Conservation (phyloP, 2,329 filamentous ascomycete species). For the Albophoma yamanashiensis region DNA sequence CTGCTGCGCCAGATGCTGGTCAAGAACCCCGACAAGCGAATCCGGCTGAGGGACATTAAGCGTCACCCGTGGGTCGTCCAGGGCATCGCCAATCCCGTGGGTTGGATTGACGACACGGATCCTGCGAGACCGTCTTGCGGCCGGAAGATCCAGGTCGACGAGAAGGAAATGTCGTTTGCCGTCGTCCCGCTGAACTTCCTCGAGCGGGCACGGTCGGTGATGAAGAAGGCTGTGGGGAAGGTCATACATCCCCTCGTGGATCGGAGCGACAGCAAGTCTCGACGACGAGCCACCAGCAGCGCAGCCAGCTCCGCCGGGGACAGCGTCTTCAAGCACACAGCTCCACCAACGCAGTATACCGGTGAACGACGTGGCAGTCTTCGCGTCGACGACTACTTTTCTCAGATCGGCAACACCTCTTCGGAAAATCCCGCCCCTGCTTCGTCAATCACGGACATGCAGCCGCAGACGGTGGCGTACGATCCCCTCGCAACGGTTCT, state of each 20-base stretch:
- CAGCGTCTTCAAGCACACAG: slow-evolving; percentile 29
- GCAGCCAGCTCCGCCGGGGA: slow-evolving; percentile 54
- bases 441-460: slow-evolving; percentile 12
- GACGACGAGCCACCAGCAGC: slow-evolving; percentile 49
- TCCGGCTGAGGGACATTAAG: slow-evolving; percentile 85
- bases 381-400: slow-evolving; percentile 44
- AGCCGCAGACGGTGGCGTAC: slow-evolving; percentile 19
- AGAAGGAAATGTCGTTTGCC: slow-evolving; percentile 78
- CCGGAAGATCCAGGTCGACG: slow-evolving; percentile 84
- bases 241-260: slow-evolving; percentile 52
- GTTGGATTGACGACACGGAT: slow-evolving; percentile 93
- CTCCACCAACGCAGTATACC: slow-evolving; percentile 42
- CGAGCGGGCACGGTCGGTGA: slow-evolving; percentile 70
- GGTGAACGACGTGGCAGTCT: slow-evolving; percentile 43
- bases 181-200: slow-evolving; percentile 84
- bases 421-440: slow-evolving; percentile 13
- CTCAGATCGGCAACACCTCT: slow-evolving; percentile 25
- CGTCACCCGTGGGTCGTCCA: slow-evolving; percentile 83
- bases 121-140: slow-evolving; percentile 68
- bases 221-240: slow-evolving; percentile 57
- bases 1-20: slow-evolving; percentile 68
- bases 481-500: slow-evolving; percentile 29
- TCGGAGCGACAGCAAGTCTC: slow-evolving; percentile 41
- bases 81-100: slow-evolving; percentile 61
- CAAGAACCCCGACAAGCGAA: slow-evolving; percentile 83